A percentile compares a stretch with the other conserved stretches of the same genome.
phyloP scores from a whole-genome alignment of 768 basidiomycete genomes.

The Mycena alexandri region DNA sequence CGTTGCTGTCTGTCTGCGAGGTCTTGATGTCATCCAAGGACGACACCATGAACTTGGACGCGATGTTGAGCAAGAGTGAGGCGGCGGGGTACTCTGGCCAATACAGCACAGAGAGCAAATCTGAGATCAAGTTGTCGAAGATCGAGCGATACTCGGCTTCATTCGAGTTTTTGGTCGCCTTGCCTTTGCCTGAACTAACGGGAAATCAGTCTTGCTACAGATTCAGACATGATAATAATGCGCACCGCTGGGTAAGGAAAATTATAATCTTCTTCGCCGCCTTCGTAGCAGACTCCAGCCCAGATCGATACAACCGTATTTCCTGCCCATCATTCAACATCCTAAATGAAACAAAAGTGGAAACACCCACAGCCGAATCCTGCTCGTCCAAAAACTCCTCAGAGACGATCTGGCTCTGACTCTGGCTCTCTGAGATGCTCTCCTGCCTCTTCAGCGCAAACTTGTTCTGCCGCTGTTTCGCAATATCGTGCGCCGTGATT shows the following conservation, averaged over 20 bases:
- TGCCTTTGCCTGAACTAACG: slow-evolving; percentile 85
- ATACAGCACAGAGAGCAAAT: slow-evolving; percentile 88
- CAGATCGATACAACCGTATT: slow-evolving; percentile 75
- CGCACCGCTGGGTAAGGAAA: slow-evolving; percentile 77
- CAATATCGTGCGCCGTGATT: slow-evolving; percentile 72
- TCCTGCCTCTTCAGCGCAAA: slow-evolving; percentile 75
- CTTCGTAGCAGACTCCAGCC: slow-evolving; percentile 84
- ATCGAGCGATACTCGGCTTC: slow-evolving; percentile 95
- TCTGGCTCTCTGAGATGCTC: slow-evolving; percentile 63
- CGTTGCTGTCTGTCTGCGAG: slow-evolving; percentile 79
- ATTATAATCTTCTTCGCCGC: slow-evolving; percentile 88
- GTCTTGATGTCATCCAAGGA: slow-evolving; percentile 88
- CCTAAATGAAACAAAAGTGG: slow-evolving; percentile 1
- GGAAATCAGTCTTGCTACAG: slow-evolving; percentile 10
- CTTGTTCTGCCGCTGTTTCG: slow-evolving; percentile 71
- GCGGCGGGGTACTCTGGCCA: slow-evolving; percentile 99
- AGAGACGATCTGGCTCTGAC: slow-evolving; percentile 43
- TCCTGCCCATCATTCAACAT: slow-evolving; percentile 57
- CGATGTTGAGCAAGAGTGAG: slow-evolving; percentile 80
- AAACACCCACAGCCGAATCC: slow-evolving; percentile 67
- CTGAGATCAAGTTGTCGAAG: slow-evolving; percentile 91
- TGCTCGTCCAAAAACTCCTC: slow-evolving; percentile 75
- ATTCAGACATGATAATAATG: not conserved
- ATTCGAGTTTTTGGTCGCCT: slow-evolving; percentile 89
- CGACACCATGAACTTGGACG: slow-evolving; percentile 88